These are phyloP conservation scores for Tillandsia fasciculata DNA, from an alignment of 176 grass and related monocot genomes.

Conservation along the genomic window DNA sequence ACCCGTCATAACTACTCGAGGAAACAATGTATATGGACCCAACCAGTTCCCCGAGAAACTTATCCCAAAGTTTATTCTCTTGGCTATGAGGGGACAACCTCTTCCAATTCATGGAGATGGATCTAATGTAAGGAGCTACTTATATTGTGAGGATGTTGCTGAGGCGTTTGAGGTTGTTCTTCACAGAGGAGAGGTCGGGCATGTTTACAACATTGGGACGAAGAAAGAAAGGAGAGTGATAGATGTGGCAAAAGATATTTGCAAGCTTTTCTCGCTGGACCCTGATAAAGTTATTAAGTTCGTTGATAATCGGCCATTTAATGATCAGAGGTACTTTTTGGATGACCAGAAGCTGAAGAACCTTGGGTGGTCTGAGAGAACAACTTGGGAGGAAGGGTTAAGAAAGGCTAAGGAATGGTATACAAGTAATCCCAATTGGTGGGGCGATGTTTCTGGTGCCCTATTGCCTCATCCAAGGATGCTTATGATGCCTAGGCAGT, in stretches of 20 bases:
- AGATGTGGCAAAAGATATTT: conserved; percentile 83
- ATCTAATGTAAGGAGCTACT: conserved; percentile 70
- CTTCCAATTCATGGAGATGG: conserved; percentile 84
- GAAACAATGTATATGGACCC: conserved; percentile 75
- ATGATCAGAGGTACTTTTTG: conserved; percentile 78
- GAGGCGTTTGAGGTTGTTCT: conserved; percentile 88
- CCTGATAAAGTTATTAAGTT: conserved; percentile 60
- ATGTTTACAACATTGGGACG: conserved; percentile 80
- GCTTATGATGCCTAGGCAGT: conserved; percentile 62
- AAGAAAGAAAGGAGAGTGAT: conserved; percentile 79
- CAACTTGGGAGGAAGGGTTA: conserved; percentile 72
- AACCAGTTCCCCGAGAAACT: conserved; percentile 87
- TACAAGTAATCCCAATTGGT: conserved; percentile 59
- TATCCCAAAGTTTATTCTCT: conserved; percentile 75
- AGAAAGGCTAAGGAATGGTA: conserved; percentile 90
- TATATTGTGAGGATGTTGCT: conserved; percentile 79
- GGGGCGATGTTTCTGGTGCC: conserved; percentile 82
- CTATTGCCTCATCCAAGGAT: conserved; percentile 77
- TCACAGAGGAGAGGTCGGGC: conserved; percentile 67
- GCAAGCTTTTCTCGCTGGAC: conserved; percentile 65
- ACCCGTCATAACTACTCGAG: conserved; percentile 65
- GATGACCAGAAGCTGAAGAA: conserved; percentile 80
- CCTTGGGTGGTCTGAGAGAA: conserved; percentile 63
- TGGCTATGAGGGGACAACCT: conserved; percentile 57
- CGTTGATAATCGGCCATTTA: conserved; percentile 83